Conservation (phyloP, 805 yeast genomes). For the Teunomyces atbi region DNA sequence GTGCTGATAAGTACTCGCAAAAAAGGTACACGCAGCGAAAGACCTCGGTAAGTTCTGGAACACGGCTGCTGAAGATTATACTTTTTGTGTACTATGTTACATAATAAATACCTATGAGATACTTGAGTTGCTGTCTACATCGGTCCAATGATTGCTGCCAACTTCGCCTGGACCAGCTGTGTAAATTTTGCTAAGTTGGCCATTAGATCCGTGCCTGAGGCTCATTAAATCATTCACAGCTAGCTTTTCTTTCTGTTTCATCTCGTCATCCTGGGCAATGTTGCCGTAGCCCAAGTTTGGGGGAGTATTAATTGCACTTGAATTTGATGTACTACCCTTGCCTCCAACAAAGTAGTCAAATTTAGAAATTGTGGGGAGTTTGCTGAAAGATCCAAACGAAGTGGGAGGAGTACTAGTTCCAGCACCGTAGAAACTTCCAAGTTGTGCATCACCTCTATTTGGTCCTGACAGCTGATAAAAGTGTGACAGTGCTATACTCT, state of each 20-base stretch:
- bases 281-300: background rate
- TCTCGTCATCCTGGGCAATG: conserved; percentile 15
- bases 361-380: conserved; percentile 11
- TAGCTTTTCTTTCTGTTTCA: conserved; percentile 28
- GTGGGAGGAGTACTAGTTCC: conserved; percentile 1
- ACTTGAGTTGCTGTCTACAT: background rate
- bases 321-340: conserved; percentile 4
- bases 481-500: background rate
- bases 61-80: background rate
- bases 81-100: background rate
- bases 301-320: background rate
- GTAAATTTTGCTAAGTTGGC: conserved; percentile 1
- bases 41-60: conserved; percentile 1
- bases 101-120: conserved; percentile 1
- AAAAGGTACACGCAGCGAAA: background rate
- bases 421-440: background rate
- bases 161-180: background rate
- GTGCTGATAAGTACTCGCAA: background rate
- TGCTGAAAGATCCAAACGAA: conserved; percentile 8
- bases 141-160: background rate
- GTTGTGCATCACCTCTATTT: background rate
- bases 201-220: conserved; percentile 10
- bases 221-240: conserved; percentile 21
- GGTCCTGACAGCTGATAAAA: background rate
- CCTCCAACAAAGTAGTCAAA: conserved; percentile 12